phyloP scores from a whole-genome alignment of 331 rosid genomes.

The Spiraea crenata region DNA sequence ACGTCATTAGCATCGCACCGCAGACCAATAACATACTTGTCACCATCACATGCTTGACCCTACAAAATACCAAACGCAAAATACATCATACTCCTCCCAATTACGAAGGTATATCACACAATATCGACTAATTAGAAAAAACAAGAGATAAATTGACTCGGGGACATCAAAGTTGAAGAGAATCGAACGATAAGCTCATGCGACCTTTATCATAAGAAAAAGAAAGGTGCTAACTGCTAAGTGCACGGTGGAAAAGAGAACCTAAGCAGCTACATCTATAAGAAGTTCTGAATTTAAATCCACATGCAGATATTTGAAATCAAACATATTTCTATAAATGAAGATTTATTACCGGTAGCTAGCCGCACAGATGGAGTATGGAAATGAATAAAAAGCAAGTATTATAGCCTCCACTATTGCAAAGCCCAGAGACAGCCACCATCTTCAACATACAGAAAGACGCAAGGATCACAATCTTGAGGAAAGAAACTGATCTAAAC shows the following conservation, averaged over 20 bases:
- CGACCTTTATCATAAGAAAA: neutral
- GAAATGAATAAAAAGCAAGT: conserved; percentile 87
- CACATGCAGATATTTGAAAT: neutral
- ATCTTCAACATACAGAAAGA: conserved; percentile 51
- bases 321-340: neutral
- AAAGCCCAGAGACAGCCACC: conserved; percentile 99
- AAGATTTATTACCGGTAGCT: conserved; percentile 54
- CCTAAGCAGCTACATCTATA: neutral
- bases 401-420: conserved; percentile 83
- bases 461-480: conserved; percentile 23
- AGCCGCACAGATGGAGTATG: conserved; percentile 77
- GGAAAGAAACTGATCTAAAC: conserved; percentile 20
- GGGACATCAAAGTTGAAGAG: too few relatives aligned
- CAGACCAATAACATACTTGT: conserved; percentile 75
- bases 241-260: neutral
- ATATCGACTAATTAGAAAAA: neutral
- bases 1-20: conserved; percentile 90
- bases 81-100: conserved; percentile 20
- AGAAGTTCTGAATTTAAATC: neutral
- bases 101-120: neutral
- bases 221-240: neutral
- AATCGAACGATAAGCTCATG: neutral
- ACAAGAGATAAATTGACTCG: neutral
- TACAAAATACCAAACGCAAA: conserved; percentile 38
- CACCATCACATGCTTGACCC: conserved; percentile 86